phyloP scores from a whole-genome alignment of 768 basidiomycete genomes.

The Pleurotus salmoneostramineus region DNA sequence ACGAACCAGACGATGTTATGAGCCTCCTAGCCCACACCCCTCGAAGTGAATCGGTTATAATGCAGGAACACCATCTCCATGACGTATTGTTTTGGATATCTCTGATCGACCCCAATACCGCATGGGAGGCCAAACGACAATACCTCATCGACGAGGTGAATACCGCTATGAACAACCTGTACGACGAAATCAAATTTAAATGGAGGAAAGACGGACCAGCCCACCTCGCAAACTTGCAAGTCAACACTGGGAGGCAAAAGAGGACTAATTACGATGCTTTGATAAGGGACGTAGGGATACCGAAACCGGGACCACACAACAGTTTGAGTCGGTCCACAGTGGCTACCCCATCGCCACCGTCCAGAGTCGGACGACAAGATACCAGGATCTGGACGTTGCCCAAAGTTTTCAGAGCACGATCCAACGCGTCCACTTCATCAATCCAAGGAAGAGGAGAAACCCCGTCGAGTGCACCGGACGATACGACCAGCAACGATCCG shows the following conservation, averaged over 20 bases:
- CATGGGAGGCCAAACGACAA: neutral
- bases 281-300: neutral
- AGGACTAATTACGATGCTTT: neutral
- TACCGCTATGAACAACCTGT: neutral
- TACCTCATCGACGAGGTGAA: neutral
- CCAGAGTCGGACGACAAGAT: neutral
- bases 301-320: neutral
- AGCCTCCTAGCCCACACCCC: neutral
- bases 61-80: neutral
- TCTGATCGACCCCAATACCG: neutral
- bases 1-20: neutral
- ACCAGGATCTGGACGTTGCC: no score
- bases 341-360: neutral
- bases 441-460: no score
- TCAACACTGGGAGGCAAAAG: neutral
- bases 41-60: neutral
- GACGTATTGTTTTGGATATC: neutral
- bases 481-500: neutral
- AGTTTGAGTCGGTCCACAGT: no score
- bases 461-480: no score
- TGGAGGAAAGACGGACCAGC: neutral
- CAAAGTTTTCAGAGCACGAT: no score
- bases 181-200: neutral
- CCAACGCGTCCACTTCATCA: no score
- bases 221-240: neutral